A percentile compares a stretch with the other conserved stretches of the same genome.
Evolutionary conservation across 345 rosid species (phyloP).

Genomic region (Populus nigra): DNA sequence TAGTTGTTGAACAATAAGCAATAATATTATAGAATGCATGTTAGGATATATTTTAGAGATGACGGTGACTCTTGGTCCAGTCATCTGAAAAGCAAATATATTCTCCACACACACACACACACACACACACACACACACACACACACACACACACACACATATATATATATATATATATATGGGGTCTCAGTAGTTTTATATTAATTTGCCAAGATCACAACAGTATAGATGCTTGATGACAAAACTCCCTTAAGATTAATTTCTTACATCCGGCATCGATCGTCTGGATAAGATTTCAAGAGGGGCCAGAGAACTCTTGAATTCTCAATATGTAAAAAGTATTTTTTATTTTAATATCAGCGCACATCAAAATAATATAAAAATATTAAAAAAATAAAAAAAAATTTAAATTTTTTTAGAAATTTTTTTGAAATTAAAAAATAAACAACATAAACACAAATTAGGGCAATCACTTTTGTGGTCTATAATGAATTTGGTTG

Average conservation of each 20-base stretch:
- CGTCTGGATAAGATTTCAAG: neutral
- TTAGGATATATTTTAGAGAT: neutral
- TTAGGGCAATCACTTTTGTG: neutral
- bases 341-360: too few relatives aligned
- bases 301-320: neutral
- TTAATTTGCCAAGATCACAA: neutral
- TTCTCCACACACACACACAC: neutral
- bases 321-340: neutral
- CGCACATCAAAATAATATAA: too few relatives aligned
- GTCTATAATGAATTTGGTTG: neutral
- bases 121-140: too few relatives aligned
- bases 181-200: neutral
- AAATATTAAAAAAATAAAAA: too few relatives aligned
- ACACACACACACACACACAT: too few relatives aligned
- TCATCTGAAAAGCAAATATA: neutral
- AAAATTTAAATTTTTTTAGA: too few relatives aligned
- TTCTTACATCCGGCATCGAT: neutral
- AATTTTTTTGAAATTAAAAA: too few relatives aligned
- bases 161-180: neutral
- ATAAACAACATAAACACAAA: too few relatives aligned
- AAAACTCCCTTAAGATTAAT: neutral
- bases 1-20: neutral
- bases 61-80: neutral
- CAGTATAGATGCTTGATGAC: neutral
- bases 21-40: neutral